Evolutionary conservation across 192 early-diverging fungal species (phyloP).

Genomic region (Podila verticillata): DNA sequence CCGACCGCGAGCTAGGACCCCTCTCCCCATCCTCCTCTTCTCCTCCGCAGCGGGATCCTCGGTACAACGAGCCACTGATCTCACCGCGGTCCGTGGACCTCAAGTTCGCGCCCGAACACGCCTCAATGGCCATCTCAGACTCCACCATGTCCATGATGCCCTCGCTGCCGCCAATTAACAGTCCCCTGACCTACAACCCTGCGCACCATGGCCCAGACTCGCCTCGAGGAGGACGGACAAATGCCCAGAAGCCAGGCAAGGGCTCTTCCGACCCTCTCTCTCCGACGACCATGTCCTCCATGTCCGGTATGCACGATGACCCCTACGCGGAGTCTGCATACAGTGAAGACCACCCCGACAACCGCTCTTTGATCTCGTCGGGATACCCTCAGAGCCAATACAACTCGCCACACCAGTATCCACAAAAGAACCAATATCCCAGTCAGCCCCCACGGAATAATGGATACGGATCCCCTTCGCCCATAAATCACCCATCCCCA

Average conservation of each 20-base stretch:
- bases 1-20: background rate
- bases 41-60: background rate
- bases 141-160: constrained; percentile 49
- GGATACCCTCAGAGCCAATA: background rate
- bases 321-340: constrained; percentile 36
- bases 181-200: constrained; percentile 18
- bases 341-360: constrained; percentile 25
- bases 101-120: constrained; percentile 15
- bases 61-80: constrained; percentile 3
- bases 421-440: background rate
- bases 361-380: background rate
- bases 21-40: background rate
- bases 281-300: background rate
- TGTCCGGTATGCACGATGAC: constrained; percentile 10
- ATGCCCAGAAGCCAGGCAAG: background rate
- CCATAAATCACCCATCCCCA: too few species aligned
- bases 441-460: background rate
- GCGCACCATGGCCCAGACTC: background rate
- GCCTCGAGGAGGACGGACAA: background rate
- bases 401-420: background rate
- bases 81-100: background rate
- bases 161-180: constrained; percentile 15
- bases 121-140: constrained; percentile 37
- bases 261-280: background rate
- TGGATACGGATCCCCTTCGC: background rate